These are phyloP conservation scores for Hymenoscyphus scutula DNA, from an alignment of 2,329 filamentous ascomycete genomes.

Conservation along the genomic window DNA sequence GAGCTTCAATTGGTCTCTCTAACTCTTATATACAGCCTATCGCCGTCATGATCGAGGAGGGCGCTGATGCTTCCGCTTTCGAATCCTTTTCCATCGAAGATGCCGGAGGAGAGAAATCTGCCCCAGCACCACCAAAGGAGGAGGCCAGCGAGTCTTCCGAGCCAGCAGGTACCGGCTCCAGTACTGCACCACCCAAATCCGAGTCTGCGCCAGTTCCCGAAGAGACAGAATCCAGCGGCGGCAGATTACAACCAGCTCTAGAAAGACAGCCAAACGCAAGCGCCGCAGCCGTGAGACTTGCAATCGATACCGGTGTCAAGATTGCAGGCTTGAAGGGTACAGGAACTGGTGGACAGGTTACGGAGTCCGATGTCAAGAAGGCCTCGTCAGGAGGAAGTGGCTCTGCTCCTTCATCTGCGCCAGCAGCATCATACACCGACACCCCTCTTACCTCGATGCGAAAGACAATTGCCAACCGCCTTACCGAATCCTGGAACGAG, in stretches of 20 bases:
- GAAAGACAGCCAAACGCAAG: slow-evolving; percentile 76
- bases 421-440: slow-evolving; percentile 75
- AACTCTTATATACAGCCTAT: slow-evolving; percentile 73
- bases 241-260: slow-evolving; percentile 77
- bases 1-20: slow-evolving; percentile 17
- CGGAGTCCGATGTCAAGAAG: slow-evolving; percentile 91
- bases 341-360: slow-evolving; percentile 82
- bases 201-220: slow-evolving; percentile 66
- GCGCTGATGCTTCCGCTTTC: slow-evolving; percentile 81
- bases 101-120: slow-evolving; percentile 77
- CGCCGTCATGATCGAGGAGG: slow-evolving; percentile 90
- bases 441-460: slow-evolving; percentile 87
- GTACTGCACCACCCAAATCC: slow-evolving; percentile 55
- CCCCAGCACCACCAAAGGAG: slow-evolving; percentile 63
- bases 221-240: slow-evolving; percentile 71
- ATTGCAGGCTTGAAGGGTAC: slow-evolving; percentile 80
- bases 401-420: slow-evolving; percentile 47
- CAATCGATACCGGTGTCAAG: slow-evolving; percentile 78
- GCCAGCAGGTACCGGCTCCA: slow-evolving; percentile 53
- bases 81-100: slow-evolving; percentile 85
- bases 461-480: slow-evolving; percentile 92
- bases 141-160: slow-evolving; percentile 63
- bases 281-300: slow-evolving; percentile 75
- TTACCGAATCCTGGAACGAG: slow-evolving; percentile 83
- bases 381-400: slow-evolving; percentile 53